Evolutionary conservation across 495 filamentous ascomycete species (phyloP).

Genomic region (Aspergillus panamensis): DNA sequence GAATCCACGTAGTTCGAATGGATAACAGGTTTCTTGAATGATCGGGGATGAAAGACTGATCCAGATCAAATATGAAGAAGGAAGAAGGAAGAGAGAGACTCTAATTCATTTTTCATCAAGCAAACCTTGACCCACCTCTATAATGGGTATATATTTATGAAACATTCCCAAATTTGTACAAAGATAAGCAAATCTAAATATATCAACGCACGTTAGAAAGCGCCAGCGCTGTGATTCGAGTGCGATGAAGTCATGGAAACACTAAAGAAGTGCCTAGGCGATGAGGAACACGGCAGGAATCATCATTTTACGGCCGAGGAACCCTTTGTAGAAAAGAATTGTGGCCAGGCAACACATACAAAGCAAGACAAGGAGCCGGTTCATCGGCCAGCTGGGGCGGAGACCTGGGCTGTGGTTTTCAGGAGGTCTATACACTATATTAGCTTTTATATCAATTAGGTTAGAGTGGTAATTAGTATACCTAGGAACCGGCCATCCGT

Average conservation of each 20-base stretch:
- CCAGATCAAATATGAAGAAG: too few species aligned
- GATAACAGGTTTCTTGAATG: too few species aligned
- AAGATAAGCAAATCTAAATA: neutral
- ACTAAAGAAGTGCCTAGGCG: neutral
- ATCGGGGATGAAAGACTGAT: too few species aligned
- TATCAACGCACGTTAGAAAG: neutral
- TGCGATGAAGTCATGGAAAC: neutral
- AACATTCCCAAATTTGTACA: neutral
- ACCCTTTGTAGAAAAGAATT: neutral
- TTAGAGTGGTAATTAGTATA: constrained; percentile 7
- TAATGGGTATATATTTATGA: constrained; percentile 8
- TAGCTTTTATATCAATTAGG: neutral
- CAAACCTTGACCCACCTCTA: too few species aligned
- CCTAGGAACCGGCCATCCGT: constrained; percentile 43
- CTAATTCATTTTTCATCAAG: too few species aligned
- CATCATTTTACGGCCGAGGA: constrained; percentile 5
- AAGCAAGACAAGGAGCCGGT: constrained; percentile 10
- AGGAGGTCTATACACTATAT: constrained; percentile 2
- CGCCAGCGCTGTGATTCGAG: neutral
- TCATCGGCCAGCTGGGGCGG: constrained; percentile 5
- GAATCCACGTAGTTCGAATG: too few species aligned
- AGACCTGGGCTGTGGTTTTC: constrained; percentile 7
- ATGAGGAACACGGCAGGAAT: constrained; percentile 6
- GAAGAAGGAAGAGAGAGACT: too few species aligned
- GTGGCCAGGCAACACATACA: constrained; percentile 22